Evolutionary conservation across 208 protist genomes (phyloP), one percentile per base, ranked within the genome.

Genomic region (Wallacemonas sp.): DNA sequence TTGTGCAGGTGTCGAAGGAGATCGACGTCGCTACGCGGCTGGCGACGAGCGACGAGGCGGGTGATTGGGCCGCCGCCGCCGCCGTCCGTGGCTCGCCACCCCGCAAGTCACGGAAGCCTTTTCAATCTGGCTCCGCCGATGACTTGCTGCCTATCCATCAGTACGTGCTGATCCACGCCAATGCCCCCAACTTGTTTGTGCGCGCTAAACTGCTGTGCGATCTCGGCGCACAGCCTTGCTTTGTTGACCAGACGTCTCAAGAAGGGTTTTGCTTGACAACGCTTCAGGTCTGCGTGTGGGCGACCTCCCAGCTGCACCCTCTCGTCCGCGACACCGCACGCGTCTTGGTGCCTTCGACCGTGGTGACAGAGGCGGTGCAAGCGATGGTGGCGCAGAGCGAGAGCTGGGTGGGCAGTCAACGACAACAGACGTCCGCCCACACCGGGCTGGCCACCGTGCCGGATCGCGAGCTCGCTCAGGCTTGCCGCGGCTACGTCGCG

Each of bases 91-190:
- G 38, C 1, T 28, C 15, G 3, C 41, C 28, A 15, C 14, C 3
- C 8, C 27, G 19, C 12, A 31, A 66, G 17, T 47, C 42, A 19
- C 36, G 38, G 28, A 51, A 47, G 22, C 31, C 70, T 2, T 36
- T 74, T 15, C 62, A 73, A 15, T 68, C 51, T 14, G 86, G 81
- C 54, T 93, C 86, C 9, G 80, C 87, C 0, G 90, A 96, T 72
- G 90, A 96, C 51, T 76, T 96, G 47, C 68, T 96, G 44, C 90
- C 90, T 28, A 96, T 96, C 54, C 79, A 96, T 53, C 84, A 92
- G 63, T 96, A 91, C 72, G 80, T 94, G 2, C 72, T 96, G 12
- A 82, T 81, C 30, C 82, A 87, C 38, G 77, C 81, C 31, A 72
- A 53, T 38, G 62, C 86, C 42, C 38, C 30, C 0, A 60, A 80